Evolutionary conservation across 805 yeast species (phyloP).

Genomic region (Saturnispora bothae): DNA sequence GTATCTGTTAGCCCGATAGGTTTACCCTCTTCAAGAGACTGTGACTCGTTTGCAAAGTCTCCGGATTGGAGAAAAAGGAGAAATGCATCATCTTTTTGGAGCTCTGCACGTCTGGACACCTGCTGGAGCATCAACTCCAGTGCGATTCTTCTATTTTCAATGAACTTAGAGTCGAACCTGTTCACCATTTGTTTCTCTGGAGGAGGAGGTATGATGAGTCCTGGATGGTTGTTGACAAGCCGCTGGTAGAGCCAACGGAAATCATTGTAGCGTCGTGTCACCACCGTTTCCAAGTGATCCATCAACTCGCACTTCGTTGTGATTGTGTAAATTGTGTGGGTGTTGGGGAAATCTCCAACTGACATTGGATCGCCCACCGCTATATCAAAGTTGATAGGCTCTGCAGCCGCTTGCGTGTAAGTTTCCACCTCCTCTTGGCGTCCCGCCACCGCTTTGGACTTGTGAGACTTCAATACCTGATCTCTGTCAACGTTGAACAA

Average conservation of each 20-base stretch:
- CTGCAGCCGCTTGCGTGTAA: slow-evolving; percentile 8
- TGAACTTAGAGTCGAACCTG: slow-evolving; percentile 79
- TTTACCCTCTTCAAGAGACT: slow-evolving; percentile 45
- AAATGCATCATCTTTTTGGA: slow-evolving; percentile 69
- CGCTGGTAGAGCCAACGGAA: slow-evolving; percentile 93
- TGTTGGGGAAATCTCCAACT: slow-evolving; percentile 81
- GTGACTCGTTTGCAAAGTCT: slow-evolving; percentile 57
- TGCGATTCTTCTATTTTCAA: slow-evolving; percentile 75
- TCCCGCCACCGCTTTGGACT: not conserved
- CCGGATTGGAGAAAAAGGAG: slow-evolving; percentile 67
- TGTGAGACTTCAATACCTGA: not conserved
- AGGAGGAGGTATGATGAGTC: slow-evolving; percentile 88
- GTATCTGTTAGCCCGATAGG: slow-evolving; percentile 25
- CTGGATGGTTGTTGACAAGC: slow-evolving; percentile 77
- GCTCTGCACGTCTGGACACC: slow-evolving; percentile 43
- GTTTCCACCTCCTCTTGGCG: not conserved
- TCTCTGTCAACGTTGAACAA: slow-evolving; percentile 33
- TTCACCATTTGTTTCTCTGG: slow-evolving; percentile 92
- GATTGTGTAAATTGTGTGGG: slow-evolving; percentile 82
- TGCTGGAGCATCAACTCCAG: slow-evolving; percentile 78
- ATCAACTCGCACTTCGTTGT: slow-evolving; percentile 39
- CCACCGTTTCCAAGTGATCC: slow-evolving; percentile 36
- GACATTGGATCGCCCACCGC: slow-evolving; percentile 83
- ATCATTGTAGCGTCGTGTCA: slow-evolving; percentile 80
- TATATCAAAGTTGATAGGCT: slow-evolving; percentile 40